Evolutionary conservation across 352 stramenopile genomes (phyloP).

Genomic region (Pythium chondricola): DNA sequence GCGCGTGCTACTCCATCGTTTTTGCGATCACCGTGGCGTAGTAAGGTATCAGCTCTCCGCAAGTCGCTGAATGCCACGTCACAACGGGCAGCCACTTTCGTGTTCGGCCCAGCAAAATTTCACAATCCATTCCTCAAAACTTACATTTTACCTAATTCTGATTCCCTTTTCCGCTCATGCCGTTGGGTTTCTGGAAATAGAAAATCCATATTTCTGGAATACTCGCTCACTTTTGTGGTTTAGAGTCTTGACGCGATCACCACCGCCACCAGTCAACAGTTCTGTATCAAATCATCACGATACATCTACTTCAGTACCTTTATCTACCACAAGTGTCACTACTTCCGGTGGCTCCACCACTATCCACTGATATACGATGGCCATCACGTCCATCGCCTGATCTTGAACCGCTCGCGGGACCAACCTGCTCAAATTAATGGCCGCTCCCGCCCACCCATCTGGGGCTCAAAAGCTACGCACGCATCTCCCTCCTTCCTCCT

Average conservation of each 20-base stretch:
- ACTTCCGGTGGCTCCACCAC: too few relatives aligned
- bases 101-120: too few relatives aligned
- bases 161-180: too few relatives aligned
- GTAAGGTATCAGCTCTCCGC: neutral
- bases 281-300: neutral
- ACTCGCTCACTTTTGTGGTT: neutral
- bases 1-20: neutral
- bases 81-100: conserved; percentile 17
- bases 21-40: neutral
- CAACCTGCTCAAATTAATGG: conserved; percentile 7
- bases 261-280: neutral
- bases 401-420: conserved; percentile 1
- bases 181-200: too few relatives aligned
- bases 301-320: neutral
- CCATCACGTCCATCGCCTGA: neutral
- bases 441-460: conserved; percentile 18
- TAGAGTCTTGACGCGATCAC: neutral
- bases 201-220: too few relatives aligned
- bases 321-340: neutral
- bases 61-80: conserved; percentile 7
- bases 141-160: too few relatives aligned
- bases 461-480: conserved; percentile 8
- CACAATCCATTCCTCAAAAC: too few relatives aligned
- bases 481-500: conserved; percentile 7
- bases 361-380: neutral